A percentile compares a stretch with the other conserved stretches of the same genome.
These are phyloP conservation scores for Ophiorrhiza pumila DNA, from an alignment of 257 asterid species.

Conservation along the genomic window DNA sequence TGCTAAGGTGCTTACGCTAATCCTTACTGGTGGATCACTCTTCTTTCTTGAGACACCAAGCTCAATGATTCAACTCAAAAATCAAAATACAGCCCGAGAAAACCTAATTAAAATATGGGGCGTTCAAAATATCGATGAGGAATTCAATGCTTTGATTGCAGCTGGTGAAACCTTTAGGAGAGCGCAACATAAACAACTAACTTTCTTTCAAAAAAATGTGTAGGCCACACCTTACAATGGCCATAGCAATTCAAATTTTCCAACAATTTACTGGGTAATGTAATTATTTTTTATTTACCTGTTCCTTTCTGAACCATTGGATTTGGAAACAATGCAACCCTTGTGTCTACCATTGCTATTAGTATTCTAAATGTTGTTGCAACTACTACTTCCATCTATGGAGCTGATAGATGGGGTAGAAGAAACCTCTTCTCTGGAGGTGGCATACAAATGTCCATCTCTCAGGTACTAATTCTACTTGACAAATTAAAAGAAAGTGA, in stretches of 20 bases:
- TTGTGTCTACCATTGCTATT: conserved; percentile 53
- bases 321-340: conserved; percentile 49
- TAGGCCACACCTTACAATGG: conserved; percentile 76
- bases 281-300: conserved; percentile 81
- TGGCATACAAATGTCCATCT: conserved; percentile 60
- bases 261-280: conserved; percentile 75
- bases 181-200: conserved; percentile 63
- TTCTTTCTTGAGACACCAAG: conserved; percentile 80
- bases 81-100: conserved; percentile 38
- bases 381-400: conserved; percentile 53
- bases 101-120: conserved; percentile 55
- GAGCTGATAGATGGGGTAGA: conserved; percentile 68
- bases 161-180: conserved; percentile 59
- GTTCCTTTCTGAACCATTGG: conserved; percentile 70
- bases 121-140: conserved; percentile 47
- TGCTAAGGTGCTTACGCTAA: conserved; percentile 68
- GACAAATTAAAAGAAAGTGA: too few relatives aligned
- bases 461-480: conserved; percentile 46
- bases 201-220: conserved; percentile 49
- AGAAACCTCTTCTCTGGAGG: too few relatives aligned
- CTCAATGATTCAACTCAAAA: conserved; percentile 71
- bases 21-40: conserved; percentile 57
- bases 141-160: conserved; percentile 54
- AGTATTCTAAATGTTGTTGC: conserved; percentile 56
- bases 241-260: conserved; percentile 55